Base-by-base conservation (phyloP, 1,139 yeast species). In the Pichia sp. region DNA sequence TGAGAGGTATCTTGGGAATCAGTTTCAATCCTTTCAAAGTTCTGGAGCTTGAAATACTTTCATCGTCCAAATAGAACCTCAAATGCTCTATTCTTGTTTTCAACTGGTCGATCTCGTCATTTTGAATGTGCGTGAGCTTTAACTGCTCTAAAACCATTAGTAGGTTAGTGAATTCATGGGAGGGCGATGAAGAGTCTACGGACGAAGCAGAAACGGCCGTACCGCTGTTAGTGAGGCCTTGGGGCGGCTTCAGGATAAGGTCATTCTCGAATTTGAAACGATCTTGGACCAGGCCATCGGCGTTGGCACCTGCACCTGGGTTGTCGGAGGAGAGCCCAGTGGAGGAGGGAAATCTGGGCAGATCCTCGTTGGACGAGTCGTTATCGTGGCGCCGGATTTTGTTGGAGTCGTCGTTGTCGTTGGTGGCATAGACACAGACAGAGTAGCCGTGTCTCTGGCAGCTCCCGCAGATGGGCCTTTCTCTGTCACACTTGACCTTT, bases 381-480 rank as follows among this genome's bases (percentile, higher is more conserved):
- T 29, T 5, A 15, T 55, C 52, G 30, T 50, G 56, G 19, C 45
- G 57, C 57, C 49, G 31, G 10, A 52, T 41, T 55, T 54, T 55
- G 36, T 45, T 49, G 19, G 57, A 30, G 19, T 57, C 57, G 8
- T 55, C 55, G 23, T 36, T 34, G 8, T 53, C 57, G 48, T 51
- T 34, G 51, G 16, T 26, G 59, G 67, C 10, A 60, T 61, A 59
- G 64, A 64, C 26, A 61, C 58, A 43, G 54, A 62, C 15, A 50
- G 53, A 1, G 59, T 58, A 19, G 53, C 56, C 50, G 57, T 73
- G 63, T 68, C 75, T 56, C 72, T 73, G 5, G 62, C 85, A 80
- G 29, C 82, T 71, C 0, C 80, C 76, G 63, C 85, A 80, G 26
- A 70, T 62, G 1, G 85, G 85, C 59, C 78, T 70, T 32, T 63